Conservation (phyloP, 768 basidiomycete genomes). For the Trametes sanguinea region DNA sequence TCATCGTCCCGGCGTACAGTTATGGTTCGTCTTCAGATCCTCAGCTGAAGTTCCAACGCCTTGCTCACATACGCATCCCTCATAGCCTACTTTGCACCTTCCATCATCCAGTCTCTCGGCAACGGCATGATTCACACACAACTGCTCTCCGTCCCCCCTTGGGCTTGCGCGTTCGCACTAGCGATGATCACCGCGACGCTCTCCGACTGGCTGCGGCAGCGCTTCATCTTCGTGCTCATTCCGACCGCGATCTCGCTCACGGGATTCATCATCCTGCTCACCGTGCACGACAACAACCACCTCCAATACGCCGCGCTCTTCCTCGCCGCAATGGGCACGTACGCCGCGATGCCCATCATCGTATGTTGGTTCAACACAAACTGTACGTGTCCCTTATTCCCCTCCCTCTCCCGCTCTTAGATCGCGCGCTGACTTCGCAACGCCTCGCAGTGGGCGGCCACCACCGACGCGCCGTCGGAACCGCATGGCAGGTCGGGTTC, state of each 20-base stretch:
- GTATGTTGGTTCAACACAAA: conserved; percentile 32
- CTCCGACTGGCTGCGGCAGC: conserved; percentile 28
- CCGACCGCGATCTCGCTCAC: conserved; percentile 23
- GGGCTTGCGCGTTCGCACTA: conserved; percentile 30
- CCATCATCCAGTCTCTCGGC: conserved; percentile 29
- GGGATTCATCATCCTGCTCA: conserved; percentile 29
- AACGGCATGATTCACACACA: conserved; percentile 31
- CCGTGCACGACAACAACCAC: conserved; percentile 24
- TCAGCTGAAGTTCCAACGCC: not conserved
- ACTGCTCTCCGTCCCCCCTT: conserved; percentile 35
- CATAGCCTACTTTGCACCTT: conserved; percentile 28
- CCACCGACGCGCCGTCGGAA: conserved; percentile 28
- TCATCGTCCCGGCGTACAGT: conserved; percentile 33
- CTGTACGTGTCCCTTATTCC: conserved; percentile 7
- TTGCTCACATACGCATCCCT: not conserved
- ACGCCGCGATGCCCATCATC: conserved; percentile 29
- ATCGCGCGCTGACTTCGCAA: not conserved
- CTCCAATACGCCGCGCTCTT: conserved; percentile 30
- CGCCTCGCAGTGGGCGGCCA: conserved; percentile 29
- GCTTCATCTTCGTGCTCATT: conserved; percentile 27
- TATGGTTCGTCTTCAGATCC: conserved; percentile 26
- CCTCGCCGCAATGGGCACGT: conserved; percentile 27
- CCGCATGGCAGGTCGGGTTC: conserved; percentile 33
- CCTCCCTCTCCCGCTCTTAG: not conserved
- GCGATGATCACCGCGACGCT: conserved; percentile 27